Base-by-base conservation (phyloP, 2,329 filamentous ascomycete species). In the Trichoderma endophyticum region DNA sequence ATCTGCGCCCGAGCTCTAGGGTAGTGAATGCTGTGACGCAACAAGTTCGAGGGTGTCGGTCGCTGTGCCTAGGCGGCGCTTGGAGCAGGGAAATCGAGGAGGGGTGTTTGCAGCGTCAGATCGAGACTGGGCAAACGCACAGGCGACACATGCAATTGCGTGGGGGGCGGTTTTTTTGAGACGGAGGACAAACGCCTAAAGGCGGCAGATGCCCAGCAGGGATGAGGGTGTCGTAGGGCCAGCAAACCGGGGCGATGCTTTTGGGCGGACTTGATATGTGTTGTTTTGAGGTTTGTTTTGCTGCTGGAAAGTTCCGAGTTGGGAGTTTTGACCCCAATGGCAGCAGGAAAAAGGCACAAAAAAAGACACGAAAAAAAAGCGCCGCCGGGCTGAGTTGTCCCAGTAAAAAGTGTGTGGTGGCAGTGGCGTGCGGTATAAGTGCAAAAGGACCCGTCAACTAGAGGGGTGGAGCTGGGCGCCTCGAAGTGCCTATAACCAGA, bases 221-320 rank as follows among this genome's bases (percentile, higher is more conserved):
- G 66, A 72, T 70, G 56, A 34, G n/a, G 28, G 30, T n/a, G 56
- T 69, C 59, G 71, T 70, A 64, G 66, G 48, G 75, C 75, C 76
- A 74, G 79, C 73, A 80, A 75, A 79, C 82, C 81, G 75, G 63
- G 74, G 70, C 70, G 65, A n/a, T 48, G n/a, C 34, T 59, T 9
- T 34, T 28, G 21, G 51, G 21, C 7, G 51, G 15, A 6, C 32
- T 61, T 69, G 62, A 48, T 68, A 61, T 69, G 30, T 48, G 51
- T 30, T 30, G 11, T 71, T 60, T 36, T 28, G 18, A 30, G n/a
- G 64, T 30, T 8, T 51, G 57, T 32, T 21, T 30, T 61, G 56
- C 28, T 69, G 36, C 39, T 59, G 56, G 65, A 4, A 43, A 60
- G 36, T 32, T 43, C 34, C 65, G 54, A 56, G 65, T 18, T 48